A percentile compares a stretch with the other conserved stretches of the same genome.
Evolutionary conservation across 1,139 yeast genomes (phyloP).

Genomic region (Geotrichum restrictum): DNA sequence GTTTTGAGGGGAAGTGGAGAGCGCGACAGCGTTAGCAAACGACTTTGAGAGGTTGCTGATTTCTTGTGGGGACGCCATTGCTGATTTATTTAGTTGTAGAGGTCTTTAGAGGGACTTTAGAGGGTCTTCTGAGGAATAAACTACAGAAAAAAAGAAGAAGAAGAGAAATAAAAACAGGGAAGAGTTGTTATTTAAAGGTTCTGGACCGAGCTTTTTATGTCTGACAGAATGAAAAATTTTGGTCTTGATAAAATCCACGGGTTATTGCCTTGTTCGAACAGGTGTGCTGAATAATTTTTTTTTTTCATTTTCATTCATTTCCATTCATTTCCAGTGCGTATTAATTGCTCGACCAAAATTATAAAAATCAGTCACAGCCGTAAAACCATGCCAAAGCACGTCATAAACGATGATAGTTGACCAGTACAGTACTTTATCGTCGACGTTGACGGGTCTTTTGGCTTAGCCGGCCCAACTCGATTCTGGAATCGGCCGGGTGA

Average conservation of each 20-base stretch:
- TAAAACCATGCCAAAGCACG: background rate
- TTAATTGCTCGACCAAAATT: no score
- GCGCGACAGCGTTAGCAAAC: conserved; percentile 52
- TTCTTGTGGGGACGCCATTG: conserved; percentile 67
- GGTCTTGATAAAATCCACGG: background rate
- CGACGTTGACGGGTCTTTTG: no score
- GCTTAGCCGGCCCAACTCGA: no score
- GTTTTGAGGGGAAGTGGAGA: conserved; percentile 39
- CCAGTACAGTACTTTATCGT: no score
- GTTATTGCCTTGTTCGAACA: no score
- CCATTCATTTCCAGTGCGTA: no score
- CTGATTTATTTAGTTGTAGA: background rate
- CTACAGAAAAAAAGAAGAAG: conserved; percentile 3
- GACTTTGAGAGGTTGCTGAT: conserved; percentile 53
- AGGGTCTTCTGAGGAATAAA: background rate
- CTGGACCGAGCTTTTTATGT: no score
- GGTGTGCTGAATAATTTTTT: no score
- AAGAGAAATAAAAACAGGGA: background rate
- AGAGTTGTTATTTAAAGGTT: background rate
- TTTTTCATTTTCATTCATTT: no score
- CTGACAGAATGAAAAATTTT: background rate
- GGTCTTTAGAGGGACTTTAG: no score
- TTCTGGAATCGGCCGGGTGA: no score
- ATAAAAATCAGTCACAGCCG: background rate
- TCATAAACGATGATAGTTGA: no score